Conservation (phyloP, 2,329 filamentous ascomycete genomes). For the Immersiporthe knoxdaviesiana region DNA sequence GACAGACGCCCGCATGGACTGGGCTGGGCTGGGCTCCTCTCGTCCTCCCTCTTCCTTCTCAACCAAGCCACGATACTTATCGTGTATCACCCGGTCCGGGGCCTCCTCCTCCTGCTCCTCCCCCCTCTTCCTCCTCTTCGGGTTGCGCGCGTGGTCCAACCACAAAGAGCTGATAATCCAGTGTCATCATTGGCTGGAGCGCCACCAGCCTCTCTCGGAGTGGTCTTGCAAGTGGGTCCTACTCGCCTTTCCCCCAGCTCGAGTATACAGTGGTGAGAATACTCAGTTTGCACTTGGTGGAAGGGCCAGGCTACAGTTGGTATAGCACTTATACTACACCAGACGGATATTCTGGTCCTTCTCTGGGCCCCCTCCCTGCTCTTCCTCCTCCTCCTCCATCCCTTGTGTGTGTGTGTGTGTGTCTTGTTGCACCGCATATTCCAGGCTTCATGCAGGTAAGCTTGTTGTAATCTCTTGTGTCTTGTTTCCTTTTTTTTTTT, state of each 20-base stretch:
- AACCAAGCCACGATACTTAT: neutral
- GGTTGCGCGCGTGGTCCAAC: neutral
- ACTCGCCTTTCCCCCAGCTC: neutral
- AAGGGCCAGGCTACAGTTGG: conserved; percentile 13
- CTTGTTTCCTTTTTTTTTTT: no score
- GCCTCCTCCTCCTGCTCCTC: neutral
- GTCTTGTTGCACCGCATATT: neutral
- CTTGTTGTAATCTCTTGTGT: no score
- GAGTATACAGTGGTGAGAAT: conserved; percentile 18
- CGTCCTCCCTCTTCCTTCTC: neutral
- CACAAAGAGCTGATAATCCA: neutral
- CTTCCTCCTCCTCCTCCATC: no score
- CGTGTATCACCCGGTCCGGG: neutral
- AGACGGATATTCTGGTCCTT: neutral
- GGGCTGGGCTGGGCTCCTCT: neutral
- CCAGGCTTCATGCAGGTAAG: conserved; percentile 12
- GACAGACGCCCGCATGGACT: neutral
- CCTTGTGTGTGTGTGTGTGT: neutral
- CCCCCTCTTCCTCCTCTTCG: no score
- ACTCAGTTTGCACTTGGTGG: conserved; percentile 20
- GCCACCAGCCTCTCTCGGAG: neutral
- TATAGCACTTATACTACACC: conserved; percentile 20
- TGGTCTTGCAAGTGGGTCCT: conserved; percentile 1
- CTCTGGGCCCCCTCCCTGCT: neutral
- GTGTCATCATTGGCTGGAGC: neutral